Percentiles rank a stretch among this genome's conserved stretches.
Conservation (phyloP, 441 rosid species). For the Metrosideros polymorpha region DNA sequence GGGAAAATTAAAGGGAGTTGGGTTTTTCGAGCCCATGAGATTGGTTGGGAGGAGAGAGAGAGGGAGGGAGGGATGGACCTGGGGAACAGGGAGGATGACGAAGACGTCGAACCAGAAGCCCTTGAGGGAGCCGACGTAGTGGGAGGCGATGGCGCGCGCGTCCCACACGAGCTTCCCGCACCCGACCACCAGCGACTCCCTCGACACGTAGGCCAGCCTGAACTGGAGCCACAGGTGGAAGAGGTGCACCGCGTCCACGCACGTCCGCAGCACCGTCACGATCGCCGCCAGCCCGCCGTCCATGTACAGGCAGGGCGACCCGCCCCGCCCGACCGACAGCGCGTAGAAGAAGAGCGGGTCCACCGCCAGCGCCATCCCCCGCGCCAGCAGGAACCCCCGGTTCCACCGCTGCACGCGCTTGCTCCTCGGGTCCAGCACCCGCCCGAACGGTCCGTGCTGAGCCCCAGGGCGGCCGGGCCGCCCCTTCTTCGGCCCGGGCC, state of each 20-base stretch:
- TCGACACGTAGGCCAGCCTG: constrained; percentile 56
- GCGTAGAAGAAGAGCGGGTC: constrained; percentile 78
- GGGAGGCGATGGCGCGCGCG: constrained; percentile 52
- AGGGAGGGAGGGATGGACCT: constrained; percentile 21
- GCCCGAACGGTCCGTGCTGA: constrained; percentile 26
- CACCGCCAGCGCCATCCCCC: constrained; percentile 52
- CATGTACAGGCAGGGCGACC: constrained; percentile 50
- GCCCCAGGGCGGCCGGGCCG: not conserved
- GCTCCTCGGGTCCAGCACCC: constrained; percentile 57
- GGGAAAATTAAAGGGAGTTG: not conserved
- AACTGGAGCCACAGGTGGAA: constrained; percentile 70
- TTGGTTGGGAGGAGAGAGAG: not conserved
- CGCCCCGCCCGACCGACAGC: constrained; percentile 25
- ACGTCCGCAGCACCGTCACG: constrained; percentile 41
- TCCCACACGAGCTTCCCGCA: constrained; percentile 86
- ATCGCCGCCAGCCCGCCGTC: constrained; percentile 45
- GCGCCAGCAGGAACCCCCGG: constrained; percentile 44
- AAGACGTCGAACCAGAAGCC: constrained; percentile 71
- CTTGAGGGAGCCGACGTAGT: constrained; percentile 40
- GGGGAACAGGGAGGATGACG: constrained; percentile 69
- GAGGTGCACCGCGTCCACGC: constrained; percentile 42
- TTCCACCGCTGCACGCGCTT: constrained; percentile 53
- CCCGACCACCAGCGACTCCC: constrained; percentile 62
- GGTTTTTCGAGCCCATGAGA: not conserved
- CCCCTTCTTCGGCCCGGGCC: not conserved